Percentiles rank a stretch among this genome's conserved stretches.
phyloP scores from a whole-genome alignment of 139 green algal genomes.

The Diplosphaera chodatii region DNA sequence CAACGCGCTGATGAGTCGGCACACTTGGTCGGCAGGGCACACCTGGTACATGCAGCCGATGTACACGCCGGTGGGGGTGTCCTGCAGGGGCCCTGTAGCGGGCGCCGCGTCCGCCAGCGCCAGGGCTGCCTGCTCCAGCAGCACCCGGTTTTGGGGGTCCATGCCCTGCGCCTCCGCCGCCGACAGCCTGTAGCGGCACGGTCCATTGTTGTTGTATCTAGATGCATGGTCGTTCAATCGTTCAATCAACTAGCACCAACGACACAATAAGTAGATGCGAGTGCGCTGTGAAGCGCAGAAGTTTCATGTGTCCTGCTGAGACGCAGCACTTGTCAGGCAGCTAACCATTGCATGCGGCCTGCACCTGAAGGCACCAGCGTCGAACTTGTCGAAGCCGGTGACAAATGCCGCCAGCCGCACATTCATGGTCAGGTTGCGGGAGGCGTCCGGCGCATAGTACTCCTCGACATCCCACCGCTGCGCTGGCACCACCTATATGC shows the following conservation, averaged over 20 bases:
- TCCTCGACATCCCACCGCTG: constrained; percentile 50
- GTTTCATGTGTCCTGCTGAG: no score
- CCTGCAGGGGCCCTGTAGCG: constrained; percentile 15
- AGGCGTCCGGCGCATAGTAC: constrained; percentile 19
- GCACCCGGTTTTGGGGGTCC: constrained; percentile 29
- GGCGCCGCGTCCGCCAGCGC: neutral
- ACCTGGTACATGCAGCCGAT: constrained; percentile 28
- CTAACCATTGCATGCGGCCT: no score
- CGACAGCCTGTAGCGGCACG: constrained; percentile 35
- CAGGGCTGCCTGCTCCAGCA: constrained; percentile 27
- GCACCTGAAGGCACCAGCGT: constrained; percentile 30
- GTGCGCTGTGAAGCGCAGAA: no score
- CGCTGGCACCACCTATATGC: neutral
- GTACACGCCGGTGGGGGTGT: constrained; percentile 32
- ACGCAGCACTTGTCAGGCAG: no score
- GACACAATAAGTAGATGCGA: no score
- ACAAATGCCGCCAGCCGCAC: constrained; percentile 54
- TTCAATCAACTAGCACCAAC: no score
- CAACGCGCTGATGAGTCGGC: no score
- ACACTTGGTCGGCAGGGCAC: no score
- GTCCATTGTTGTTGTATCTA: no score
- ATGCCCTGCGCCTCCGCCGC: constrained; percentile 22
- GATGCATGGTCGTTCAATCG: no score
- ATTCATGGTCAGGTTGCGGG: constrained; percentile 14
- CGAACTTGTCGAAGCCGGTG: constrained; percentile 44